These are phyloP conservation scores for Xylaria scruposa DNA, from an alignment of 495 filamentous ascomycete species.

Conservation along the genomic window DNA sequence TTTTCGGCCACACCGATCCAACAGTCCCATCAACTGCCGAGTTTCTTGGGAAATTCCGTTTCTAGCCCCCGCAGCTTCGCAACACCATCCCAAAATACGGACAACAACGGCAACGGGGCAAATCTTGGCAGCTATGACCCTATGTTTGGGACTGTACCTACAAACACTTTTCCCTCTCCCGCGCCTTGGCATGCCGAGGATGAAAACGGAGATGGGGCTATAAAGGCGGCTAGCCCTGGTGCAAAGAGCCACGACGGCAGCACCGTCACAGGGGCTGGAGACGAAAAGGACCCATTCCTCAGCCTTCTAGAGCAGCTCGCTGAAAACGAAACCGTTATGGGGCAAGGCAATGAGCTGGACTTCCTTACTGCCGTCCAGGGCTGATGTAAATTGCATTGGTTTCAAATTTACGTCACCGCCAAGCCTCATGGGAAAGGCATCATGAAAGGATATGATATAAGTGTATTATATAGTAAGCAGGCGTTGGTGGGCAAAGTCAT, in stretches of 20 bases:
- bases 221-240: conserved; percentile 45
- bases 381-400: conserved; percentile 21
- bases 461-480: conserved; percentile 22
- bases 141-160: conserved; percentile 60
- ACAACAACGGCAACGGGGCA: conserved; percentile 32
- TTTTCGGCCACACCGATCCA: conserved; percentile 37
- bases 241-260: conserved; percentile 49
- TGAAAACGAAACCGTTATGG: conserved; percentile 69
- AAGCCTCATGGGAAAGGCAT: background rate
- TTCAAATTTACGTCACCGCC: background rate
- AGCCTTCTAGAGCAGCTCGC: conserved; percentile 80
- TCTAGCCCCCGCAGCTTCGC: conserved; percentile 50
- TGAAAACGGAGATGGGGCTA: conserved; percentile 31
- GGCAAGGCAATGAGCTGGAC: conserved; percentile 69
- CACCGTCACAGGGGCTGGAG: conserved; percentile 43
- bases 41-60: conserved; percentile 44
- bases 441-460: background rate
- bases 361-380: conserved; percentile 59
- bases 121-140: conserved; percentile 54
- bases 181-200: conserved; percentile 52
- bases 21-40: conserved; percentile 33
- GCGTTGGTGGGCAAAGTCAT: conserved; percentile 16
- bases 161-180: conserved; percentile 54
- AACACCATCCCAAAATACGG: conserved; percentile 34
- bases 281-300: conserved; percentile 81